Percentiles rank a stretch among this genome's conserved stretches.
phyloP scores from a whole-genome alignment of 2,329 filamentous ascomycete genomes.

The Venturia effusa region DNA sequence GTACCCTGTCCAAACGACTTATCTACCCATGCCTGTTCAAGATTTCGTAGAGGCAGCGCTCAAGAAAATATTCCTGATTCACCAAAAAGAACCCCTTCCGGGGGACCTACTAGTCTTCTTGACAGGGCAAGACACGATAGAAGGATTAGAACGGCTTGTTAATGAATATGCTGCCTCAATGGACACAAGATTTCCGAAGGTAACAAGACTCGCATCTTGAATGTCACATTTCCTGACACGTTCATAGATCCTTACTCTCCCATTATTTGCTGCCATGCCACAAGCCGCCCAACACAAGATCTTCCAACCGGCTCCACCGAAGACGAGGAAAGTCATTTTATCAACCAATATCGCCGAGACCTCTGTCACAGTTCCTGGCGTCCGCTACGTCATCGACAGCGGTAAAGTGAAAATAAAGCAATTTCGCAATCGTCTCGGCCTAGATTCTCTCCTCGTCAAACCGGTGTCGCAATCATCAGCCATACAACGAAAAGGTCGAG shows the following conservation, averaged over 20 bases:
- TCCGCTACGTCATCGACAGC: conserved; percentile 82
- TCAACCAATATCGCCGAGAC: conserved; percentile 99
- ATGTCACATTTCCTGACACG: not conserved
- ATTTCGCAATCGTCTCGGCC: conserved; percentile 70
- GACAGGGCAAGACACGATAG: conserved; percentile 87
- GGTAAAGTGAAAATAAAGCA: conserved; percentile 94
- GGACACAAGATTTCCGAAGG: conserved; percentile 61
- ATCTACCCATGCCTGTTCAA: conserved; percentile 61
- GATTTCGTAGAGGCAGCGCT: conserved; percentile 76
- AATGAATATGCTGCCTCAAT: conserved; percentile 68
- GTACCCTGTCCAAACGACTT: conserved; percentile 68
- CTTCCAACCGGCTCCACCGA: conserved; percentile 62
- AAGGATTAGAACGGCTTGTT: conserved; percentile 66
- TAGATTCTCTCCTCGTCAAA: conserved; percentile 84
- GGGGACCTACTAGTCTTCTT: conserved; percentile 91
- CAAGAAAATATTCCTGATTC: conserved; percentile 74
- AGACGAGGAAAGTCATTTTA: conserved; percentile 81
- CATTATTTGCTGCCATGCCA: conserved; percentile 82
- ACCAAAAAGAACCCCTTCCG: conserved; percentile 78
- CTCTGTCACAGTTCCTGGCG: conserved; percentile 88
- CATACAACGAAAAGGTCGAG: conserved; percentile 81
- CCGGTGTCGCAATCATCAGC: conserved; percentile 90
- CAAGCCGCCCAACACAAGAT: conserved; percentile 78
- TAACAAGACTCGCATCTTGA: conserved; percentile 22
- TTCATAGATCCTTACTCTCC: conserved; percentile 52